Evolutionary conservation across 192 early-diverging fungal genomes (phyloP).

Genomic region (Mortierella antarctica): DNA sequence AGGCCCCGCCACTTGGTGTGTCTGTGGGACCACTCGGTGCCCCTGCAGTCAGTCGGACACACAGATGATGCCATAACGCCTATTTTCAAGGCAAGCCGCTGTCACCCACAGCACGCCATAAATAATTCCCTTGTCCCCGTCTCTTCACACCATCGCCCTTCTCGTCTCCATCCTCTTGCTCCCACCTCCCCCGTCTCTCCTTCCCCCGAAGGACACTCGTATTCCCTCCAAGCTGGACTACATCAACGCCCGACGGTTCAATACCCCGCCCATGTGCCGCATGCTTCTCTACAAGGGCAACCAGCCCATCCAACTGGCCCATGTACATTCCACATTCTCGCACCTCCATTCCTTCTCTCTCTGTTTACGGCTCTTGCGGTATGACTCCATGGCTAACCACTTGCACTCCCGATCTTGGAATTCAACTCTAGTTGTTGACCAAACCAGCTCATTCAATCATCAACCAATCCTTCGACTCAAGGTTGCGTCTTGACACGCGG

Average conservation of each 20-base stretch:
- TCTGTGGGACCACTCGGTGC: no score
- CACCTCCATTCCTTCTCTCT: not conserved
- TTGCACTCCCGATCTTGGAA: no score
- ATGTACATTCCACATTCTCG: conserved; percentile 52
- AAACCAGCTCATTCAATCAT: conserved; percentile 84
- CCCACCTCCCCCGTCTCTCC: not conserved
- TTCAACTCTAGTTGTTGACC: conserved; percentile 63
- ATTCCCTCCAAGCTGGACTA: conserved; percentile 45
- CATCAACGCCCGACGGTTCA: conserved; percentile 35
- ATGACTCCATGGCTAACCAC: no score
- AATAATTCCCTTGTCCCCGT: not conserved
- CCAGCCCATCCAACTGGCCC: conserved; percentile 75
- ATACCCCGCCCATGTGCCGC: conserved; percentile 70
- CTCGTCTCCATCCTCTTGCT: not conserved
- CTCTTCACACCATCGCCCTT: not conserved
- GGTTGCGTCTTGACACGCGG: conserved; percentile 70
- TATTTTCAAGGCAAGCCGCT: no score
- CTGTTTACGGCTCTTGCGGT: not conserved
- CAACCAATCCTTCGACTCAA: conserved; percentile 83
- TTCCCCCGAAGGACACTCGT: not conserved
- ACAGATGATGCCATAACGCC: no score
- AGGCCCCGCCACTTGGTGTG: no score
- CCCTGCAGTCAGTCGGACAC: no score
- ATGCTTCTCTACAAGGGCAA: conserved; percentile 85
- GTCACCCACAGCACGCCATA: no score